Conservation (phyloP, 2,329 filamentous ascomycete genomes). For the Botrytis medusae region DNA sequence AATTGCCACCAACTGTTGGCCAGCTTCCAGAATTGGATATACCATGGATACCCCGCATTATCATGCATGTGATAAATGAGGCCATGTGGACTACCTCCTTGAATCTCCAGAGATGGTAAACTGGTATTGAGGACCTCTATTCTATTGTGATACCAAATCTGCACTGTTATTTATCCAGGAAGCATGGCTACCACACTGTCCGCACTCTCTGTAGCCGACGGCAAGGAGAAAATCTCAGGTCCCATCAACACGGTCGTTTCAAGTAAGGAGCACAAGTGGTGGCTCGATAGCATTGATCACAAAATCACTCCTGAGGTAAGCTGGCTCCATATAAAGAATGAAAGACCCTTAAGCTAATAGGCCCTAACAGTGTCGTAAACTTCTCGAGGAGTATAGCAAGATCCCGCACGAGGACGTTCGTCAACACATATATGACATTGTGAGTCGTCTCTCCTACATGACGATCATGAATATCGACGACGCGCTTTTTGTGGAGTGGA, state of each 20-base stretch:
- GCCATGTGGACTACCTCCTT: not conserved
- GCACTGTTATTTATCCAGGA: not conserved
- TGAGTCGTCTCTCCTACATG: not conserved
- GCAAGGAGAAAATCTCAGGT: not conserved
- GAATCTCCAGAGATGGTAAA: not conserved
- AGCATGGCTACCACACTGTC: not conserved
- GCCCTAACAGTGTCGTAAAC: not conserved
- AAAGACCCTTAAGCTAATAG: not conserved
- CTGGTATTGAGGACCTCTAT: not conserved
- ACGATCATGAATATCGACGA: not conserved
- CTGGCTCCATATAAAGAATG: not conserved
- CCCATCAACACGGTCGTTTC: not conserved
- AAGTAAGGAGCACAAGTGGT: slow-evolving; percentile 9
- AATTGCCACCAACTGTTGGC: not conserved
- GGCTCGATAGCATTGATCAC: slow-evolving; percentile 8
- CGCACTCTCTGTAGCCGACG: not conserved
- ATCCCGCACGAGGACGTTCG: not conserved
- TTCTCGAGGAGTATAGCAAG: slow-evolving; percentile 2
- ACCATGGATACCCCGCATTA: not conserved
- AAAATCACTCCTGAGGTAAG: not conserved
- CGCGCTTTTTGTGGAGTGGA: not conserved
- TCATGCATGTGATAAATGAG: not conserved
- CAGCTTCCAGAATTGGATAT: not conserved
- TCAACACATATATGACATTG: slow-evolving; percentile 17
- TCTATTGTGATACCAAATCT: not conserved